A percentile compares a stretch with the other conserved stretches of the same genome.
Evolutionary conservation across 495 filamentous ascomycete species (phyloP).

Genomic region (Copromyces sp.): DNA sequence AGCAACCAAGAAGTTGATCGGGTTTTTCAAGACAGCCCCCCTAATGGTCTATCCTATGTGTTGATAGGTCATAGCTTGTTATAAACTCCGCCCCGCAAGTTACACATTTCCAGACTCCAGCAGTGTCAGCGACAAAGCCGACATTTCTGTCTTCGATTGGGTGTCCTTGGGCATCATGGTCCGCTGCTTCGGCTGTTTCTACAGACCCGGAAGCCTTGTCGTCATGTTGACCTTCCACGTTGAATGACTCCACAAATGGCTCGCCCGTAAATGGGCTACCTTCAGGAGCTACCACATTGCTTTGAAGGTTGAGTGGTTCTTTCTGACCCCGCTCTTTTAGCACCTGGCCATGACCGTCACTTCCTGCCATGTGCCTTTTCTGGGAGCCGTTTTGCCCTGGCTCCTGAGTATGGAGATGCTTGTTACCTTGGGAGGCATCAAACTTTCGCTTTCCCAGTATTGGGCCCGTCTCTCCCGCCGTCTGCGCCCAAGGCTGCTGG

Average conservation of each 20-base stretch:
- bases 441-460: neutral
- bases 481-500: neutral
- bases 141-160: neutral
- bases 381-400: neutral
- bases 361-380: neutral
- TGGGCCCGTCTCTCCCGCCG: neutral
- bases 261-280: neutral
- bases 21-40: neutral
- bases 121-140: neutral
- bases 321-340: neutral
- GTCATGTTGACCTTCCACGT: neutral
- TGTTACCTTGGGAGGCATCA: neutral
- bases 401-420: neutral
- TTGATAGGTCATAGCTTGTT: rapidly evolving
- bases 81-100: neutral
- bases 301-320: neutral
- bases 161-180: neutral
- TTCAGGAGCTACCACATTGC: neutral
- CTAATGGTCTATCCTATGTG: neutral
- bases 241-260: neutral
- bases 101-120: neutral
- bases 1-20: neutral
- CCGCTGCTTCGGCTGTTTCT: neutral
- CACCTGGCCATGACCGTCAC: neutral
- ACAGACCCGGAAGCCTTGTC: neutral